phyloP scores from a whole-genome alignment of 768 basidiomycete genomes.

The Mycena rosella region DNA sequence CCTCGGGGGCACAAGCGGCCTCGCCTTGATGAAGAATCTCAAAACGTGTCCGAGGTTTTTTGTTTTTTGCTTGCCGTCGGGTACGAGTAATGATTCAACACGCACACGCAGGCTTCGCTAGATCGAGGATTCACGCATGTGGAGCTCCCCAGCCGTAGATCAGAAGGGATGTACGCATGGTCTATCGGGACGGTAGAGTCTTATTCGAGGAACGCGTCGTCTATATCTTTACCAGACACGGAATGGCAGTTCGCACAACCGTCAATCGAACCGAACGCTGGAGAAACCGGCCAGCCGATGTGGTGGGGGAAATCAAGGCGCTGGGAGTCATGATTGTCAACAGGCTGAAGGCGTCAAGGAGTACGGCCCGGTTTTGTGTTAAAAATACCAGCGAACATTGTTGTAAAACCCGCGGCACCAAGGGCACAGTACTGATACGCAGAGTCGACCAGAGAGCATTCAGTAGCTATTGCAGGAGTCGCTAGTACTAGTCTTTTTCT shows the following conservation, averaged over 20 bases:
- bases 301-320: conserved; percentile 31
- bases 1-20: conserved; percentile 27
- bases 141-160: background rate
- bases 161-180: conserved; percentile 7
- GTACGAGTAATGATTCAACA: background rate
- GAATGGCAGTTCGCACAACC: conserved; percentile 21
- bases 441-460: too few relatives aligned
- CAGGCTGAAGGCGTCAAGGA: conserved; percentile 15
- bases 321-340: conserved; percentile 22
- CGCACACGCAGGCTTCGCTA: background rate
- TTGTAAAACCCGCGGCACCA: background rate
- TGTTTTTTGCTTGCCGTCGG: background rate
- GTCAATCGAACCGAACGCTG: background rate
- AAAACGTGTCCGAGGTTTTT: conserved; percentile 12
- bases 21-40: conserved; percentile 1
- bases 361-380: conserved; percentile 19
- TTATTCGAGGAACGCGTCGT: conserved; percentile 12
- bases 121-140: background rate
- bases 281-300: background rate
- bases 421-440: too few relatives aligned
- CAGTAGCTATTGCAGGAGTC: too few relatives aligned
- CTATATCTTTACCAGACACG: conserved; percentile 17
- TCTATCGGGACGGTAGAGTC: conserved; percentile 13
- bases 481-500: too few relatives aligned
- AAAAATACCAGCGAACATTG: background rate